Evolutionary conservation across 2,329 filamentous ascomycete genomes (phyloP).

Genomic region (Phialophora chinensis): DNA sequence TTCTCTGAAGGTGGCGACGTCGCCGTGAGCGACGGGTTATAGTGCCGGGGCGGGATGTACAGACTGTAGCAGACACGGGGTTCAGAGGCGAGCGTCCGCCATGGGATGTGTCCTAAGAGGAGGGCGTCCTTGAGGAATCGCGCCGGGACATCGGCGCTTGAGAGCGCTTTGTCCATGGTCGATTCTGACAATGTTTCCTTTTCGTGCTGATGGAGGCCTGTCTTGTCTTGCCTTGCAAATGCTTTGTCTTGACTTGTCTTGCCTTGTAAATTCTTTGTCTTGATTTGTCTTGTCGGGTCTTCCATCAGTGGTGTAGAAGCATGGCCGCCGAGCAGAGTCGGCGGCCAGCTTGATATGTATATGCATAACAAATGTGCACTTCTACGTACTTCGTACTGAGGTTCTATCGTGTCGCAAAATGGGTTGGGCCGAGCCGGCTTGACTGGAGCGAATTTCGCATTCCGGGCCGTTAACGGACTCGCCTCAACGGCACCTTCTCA

Average conservation of each 20-base stretch:
- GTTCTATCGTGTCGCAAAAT: background rate
- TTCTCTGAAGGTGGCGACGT: background rate
- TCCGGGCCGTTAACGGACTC: slow-evolving; percentile 1
- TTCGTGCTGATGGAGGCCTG: background rate
- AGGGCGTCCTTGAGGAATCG: slow-evolving; percentile 41
- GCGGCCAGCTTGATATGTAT: background rate
- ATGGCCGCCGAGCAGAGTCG: background rate
- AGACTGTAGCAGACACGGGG: slow-evolving; percentile 15
- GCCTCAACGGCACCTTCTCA: background rate
- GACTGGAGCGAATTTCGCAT: slow-evolving; percentile 9
- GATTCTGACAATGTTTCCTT: background rate
- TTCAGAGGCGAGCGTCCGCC: slow-evolving; percentile 1
- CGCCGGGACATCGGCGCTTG: slow-evolving; percentile 13
- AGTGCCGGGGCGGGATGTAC: slow-evolving; percentile 14
- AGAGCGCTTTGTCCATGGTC: background rate
- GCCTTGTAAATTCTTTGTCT: too few species aligned
- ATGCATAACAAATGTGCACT: background rate
- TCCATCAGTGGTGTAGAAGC: background rate
- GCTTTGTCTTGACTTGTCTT: background rate
- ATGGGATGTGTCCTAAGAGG: slow-evolving; percentile 40
- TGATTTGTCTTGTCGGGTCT: background rate
- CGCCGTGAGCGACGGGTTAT: slow-evolving; percentile 1
- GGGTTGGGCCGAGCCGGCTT: background rate
- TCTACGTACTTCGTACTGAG: background rate
- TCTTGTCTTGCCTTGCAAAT: background rate